A percentile compares a stretch with the other conserved stretches of the same genome.
These are phyloP conservation scores for Luzula sylvatica DNA, from an alignment of 176 grass and related monocot species.

Conservation along the genomic window DNA sequence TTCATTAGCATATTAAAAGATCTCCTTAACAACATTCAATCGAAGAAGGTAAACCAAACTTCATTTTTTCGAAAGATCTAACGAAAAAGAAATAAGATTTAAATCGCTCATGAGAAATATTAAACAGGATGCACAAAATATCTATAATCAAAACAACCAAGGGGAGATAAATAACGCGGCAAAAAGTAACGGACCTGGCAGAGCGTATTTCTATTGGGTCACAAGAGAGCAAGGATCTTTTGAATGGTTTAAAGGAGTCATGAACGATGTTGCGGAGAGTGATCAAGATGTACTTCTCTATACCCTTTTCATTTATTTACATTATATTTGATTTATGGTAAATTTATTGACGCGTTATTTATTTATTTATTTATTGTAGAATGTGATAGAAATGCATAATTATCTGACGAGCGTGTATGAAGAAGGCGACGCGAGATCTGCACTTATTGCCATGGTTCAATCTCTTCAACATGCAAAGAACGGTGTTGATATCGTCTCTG, in stretches of 20 bases:
- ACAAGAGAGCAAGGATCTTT: constrained; percentile 99
- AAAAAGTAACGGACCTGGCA: constrained; percentile 66
- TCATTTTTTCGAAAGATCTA: constrained; percentile 4
- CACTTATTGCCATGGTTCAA: constrained; percentile 91
- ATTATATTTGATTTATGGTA: background rate
- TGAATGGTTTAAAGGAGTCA: constrained; percentile 99
- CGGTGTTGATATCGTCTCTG: constrained; percentile 88
- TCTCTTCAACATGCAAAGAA: constrained; percentile 92
- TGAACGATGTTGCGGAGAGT: constrained; percentile 93
- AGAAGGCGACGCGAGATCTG: constrained; percentile 94
- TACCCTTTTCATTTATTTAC: constrained; percentile 12
- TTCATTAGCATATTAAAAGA: constrained; percentile 99
- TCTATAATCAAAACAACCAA: constrained; percentile 27
- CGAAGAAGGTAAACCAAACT: constrained; percentile 49
- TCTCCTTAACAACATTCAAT: constrained; percentile 72
- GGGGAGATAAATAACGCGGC: background rate
- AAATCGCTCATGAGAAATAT: constrained; percentile 8
- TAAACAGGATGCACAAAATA: constrained; percentile 48
- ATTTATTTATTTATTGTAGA: constrained; percentile 42
- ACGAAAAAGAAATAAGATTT: constrained; percentile 7
- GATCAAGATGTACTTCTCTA: constrained; percentile 53
- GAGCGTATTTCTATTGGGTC: constrained; percentile 99
- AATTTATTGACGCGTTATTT: constrained; percentile 1
- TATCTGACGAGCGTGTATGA: constrained; percentile 98
- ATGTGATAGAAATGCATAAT: constrained; percentile 98